Base-by-base conservation (phyloP, 2,329 filamentous ascomycete species). In the Colletotrichum cereale region DNA sequence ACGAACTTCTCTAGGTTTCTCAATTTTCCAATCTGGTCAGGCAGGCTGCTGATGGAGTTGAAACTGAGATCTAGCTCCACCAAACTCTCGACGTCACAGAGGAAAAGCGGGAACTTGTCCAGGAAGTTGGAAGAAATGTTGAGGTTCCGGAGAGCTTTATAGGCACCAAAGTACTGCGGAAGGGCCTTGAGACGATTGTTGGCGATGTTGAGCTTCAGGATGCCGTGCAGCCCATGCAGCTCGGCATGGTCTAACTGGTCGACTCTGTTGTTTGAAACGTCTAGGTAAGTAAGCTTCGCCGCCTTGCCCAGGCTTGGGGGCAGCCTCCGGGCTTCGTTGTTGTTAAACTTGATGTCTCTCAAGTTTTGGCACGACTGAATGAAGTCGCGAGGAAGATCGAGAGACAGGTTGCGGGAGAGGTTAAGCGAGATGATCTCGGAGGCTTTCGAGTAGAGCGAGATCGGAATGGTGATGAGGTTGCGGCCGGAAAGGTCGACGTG, bases 41-140 rank as follows among this genome's bases (percentile, higher is more conserved):
- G 95, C 10, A 99, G 84, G 65, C 85, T 88, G 14, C 89, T 89
- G 73, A 99, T 97, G 50, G 91, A 89, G 79, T 99, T 99, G 88
- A 99, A 99, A 80, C 96, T 98, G 78, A 99, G 90, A 77, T 99
- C 96, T 50, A 99, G 88, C 79, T 99, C 96, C 16, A 97, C 93
- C 56, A 99, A 84, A 53, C 92, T 95, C 74, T 90, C 90, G 26
- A 99, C 84, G 31, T 94, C 88, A 80, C 94, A 96, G 29, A 99
- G 85, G 76, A 97, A 97, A 29, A 91, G 86, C 0, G 96, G 96
- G 74, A 99, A 97, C 50, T 89, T 89, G 67, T 92, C 91, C 66
- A 99, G 87, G 72, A 93, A 95, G 80, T 99, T 99, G 1, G 96
- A 99, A 1, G 96, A 97, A 60, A 99, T 86, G 77, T 97, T 98